Base-by-base conservation (phyloP, 768 basidiomycete species). In the Mycena olivaceomarginata region DNA sequence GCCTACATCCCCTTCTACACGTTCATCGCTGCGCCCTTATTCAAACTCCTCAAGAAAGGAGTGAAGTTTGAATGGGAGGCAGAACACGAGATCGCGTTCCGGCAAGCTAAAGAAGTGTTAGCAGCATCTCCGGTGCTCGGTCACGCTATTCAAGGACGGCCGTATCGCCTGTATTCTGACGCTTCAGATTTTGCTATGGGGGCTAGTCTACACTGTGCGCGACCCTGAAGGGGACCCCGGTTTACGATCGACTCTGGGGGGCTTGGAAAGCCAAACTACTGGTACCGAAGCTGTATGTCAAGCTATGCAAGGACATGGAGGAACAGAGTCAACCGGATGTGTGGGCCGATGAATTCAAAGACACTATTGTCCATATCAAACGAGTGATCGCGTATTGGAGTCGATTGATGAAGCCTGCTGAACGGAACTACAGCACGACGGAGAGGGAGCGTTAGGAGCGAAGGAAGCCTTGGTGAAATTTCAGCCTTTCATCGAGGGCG, bases 1-100 rank as follows among this genome's bases (percentile, higher is more conserved):
- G 39, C 76, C 6, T 85, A 82, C 70, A 84, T 85, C 56, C 82
- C 82, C 0, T 83, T 59, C 70, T 84, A 84, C 74, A 75, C 83
- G 0, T 78, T 64, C 43, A 81, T 84, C 15, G 82, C 31, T 31
- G 31, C 31, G n/a, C 3, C 31, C 31, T 31, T 31, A 31, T 31
- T 31, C 31, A 31, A 3, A 31, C 31, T 31, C 31, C 31, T 31
- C 31, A 31, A 31, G 31, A 31, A 31, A 31, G 31, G 31, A 31
- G 31, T 31, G 31, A 31, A 31, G 31, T 31, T 31, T 31, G 31
- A 31, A 31, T 31, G 31, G 31, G 31, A 31, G 3, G 31, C 31
- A 3, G 31, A 31, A 3, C 31, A 31, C 31, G 31, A 31, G 31
- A 31, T 31, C 31, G 31, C 31, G 3, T 31, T 31, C 31, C 31